These are phyloP conservation scores for Apiospora koreana DNA, from an alignment of 2,329 filamentous ascomycete genomes.

Conservation along the genomic window DNA sequence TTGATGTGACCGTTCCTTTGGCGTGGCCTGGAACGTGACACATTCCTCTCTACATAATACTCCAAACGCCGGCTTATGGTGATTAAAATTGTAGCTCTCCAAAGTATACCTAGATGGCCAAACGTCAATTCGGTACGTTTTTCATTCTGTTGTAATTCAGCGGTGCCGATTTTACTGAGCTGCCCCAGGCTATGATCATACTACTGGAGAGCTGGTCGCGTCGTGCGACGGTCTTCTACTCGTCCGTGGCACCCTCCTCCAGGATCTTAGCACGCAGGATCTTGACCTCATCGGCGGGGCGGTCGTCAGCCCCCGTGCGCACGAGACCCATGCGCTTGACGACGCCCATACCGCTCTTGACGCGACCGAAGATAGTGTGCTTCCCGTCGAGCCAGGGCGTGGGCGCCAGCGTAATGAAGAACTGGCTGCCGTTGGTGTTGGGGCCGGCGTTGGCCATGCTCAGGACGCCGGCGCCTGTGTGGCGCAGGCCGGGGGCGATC, in stretches of 20 bases:
- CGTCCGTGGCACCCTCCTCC: background rate
- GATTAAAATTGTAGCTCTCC: background rate
- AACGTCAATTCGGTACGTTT: background rate
- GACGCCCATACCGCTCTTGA: conserved; percentile 87
- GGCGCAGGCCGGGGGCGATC: conserved; percentile 77
- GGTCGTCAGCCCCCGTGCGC: conserved; percentile 78
- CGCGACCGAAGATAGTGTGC: conserved; percentile 93
- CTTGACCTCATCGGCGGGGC: conserved; percentile 95
- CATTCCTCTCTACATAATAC: background rate
- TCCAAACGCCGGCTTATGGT: conserved; percentile 3
- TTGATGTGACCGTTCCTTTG: background rate
- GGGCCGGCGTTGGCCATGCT: conserved; percentile 98
- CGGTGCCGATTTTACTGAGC: background rate
- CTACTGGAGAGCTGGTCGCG: background rate
- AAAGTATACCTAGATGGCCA: background rate
- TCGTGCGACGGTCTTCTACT: background rate
- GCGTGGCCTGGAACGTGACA: background rate
- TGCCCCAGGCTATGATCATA: background rate
- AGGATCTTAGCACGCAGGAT: conserved; percentile 56
- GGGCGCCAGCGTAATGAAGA: conserved; percentile 98
- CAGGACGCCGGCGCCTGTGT: conserved; percentile 94
- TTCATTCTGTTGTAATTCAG: background rate
- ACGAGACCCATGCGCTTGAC: conserved; percentile 94
- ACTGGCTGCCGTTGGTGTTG: conserved; percentile 94
- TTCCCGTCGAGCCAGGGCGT: conserved; percentile 95